Conservation (phyloP, 1,284 basidiomycete species). For the Cystobasidium sp. region DNA sequence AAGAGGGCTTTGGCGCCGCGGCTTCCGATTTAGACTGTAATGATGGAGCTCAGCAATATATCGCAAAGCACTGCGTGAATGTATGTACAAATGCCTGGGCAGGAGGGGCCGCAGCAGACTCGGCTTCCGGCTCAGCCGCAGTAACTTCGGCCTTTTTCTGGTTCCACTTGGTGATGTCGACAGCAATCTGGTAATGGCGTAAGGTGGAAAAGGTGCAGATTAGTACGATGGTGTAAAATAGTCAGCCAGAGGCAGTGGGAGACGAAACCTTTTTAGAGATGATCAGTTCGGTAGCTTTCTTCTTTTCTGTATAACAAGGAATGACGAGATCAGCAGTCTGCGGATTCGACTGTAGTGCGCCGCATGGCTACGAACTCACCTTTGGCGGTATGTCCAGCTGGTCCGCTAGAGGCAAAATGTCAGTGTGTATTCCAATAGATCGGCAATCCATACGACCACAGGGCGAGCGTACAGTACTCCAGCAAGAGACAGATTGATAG, state of each 20-base stretch:
- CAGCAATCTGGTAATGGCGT: constrained; percentile 66
- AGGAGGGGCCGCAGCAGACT: background rate
- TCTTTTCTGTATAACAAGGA: constrained; percentile 56
- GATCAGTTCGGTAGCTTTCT: constrained; percentile 79
- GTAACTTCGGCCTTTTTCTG: constrained; percentile 43
- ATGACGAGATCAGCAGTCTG: background rate
- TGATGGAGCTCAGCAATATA: background rate
- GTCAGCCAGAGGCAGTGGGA: background rate
- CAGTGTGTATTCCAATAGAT: background rate
- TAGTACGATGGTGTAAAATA: background rate
- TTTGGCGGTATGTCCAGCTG: constrained; percentile 11
- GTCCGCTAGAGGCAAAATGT: constrained; percentile 21
- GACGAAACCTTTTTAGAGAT: constrained; percentile 80
- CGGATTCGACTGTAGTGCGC: background rate
- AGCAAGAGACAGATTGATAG: constrained; percentile 28
- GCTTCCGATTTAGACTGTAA: background rate
- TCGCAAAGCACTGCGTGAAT: background rate
- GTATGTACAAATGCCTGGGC: background rate
- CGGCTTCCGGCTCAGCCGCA: background rate
- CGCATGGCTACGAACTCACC: background rate
- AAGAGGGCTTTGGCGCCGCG: background rate
- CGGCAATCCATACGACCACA: background rate
- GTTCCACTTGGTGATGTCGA: constrained; percentile 93
- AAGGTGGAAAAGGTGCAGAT: constrained; percentile 4
- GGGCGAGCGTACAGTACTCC: constrained; percentile 34